These are phyloP conservation scores for Hypoxylon fragiforme DNA, from an alignment of 495 filamentous ascomycete genomes.

Conservation along the genomic window DNA sequence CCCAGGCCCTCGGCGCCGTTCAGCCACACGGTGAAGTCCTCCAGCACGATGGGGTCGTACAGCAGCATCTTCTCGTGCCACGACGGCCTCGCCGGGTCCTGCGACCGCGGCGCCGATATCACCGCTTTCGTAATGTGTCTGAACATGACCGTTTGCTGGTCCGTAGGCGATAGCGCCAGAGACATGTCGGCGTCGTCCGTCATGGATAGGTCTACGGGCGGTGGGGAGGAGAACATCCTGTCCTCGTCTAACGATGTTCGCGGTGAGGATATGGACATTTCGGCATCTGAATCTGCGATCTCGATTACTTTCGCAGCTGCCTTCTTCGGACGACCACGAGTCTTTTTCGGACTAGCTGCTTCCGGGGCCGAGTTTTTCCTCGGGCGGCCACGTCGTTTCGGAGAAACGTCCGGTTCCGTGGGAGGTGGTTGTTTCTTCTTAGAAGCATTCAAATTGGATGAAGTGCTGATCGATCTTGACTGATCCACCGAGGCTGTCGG, in stretches of 20 bases:
- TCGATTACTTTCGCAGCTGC: constrained; percentile 49
- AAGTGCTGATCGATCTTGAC: constrained; percentile 32
- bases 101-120: constrained; percentile 52
- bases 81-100: constrained; percentile 54
- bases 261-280: constrained; percentile 32
- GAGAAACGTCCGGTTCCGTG: constrained; percentile 18
- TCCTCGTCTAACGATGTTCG: constrained; percentile 41
- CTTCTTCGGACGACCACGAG: constrained; percentile 14
- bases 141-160: constrained; percentile 53
- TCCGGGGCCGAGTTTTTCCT: constrained; percentile 38
- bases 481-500: constrained; percentile 6
- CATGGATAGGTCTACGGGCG: constrained; percentile 37
- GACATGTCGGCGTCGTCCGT: constrained; percentile 48
- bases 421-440: constrained; percentile 11
- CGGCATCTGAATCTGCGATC: constrained; percentile 61
- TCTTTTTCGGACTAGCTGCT: constrained; percentile 25
- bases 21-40: constrained; percentile 83
- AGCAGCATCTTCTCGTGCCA: constrained; percentile 93
- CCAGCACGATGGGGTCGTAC: constrained; percentile 88
- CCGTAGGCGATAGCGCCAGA: constrained; percentile 38
- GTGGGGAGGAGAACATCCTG: constrained; percentile 43
- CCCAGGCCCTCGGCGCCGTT: constrained; percentile 67
- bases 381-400: constrained; percentile 49
- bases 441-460: constrained; percentile 4
- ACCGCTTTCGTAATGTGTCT: constrained; percentile 69